These are phyloP conservation scores for Paramyrothecium sp. DNA, from an alignment of 2,329 filamentous ascomycete species.

Conservation along the genomic window DNA sequence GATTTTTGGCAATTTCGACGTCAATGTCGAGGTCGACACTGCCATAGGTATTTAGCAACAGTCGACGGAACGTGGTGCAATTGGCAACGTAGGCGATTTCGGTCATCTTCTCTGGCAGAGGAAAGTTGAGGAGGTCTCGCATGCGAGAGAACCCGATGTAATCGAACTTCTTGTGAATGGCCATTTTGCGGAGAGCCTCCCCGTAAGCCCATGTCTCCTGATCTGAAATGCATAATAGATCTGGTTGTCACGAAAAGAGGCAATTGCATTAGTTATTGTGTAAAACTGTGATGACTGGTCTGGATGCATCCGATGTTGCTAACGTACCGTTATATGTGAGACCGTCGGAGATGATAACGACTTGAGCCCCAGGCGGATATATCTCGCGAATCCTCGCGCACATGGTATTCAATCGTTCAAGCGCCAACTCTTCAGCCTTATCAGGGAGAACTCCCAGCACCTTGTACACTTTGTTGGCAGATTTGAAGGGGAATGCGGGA, in stretches of 20 bases:
- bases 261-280: background rate
- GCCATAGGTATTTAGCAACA: slow-evolving; percentile 20
- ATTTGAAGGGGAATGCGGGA: slow-evolving; percentile 57
- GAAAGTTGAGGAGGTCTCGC: slow-evolving; percentile 40
- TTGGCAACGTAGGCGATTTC: slow-evolving; percentile 38
- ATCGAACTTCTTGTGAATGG: slow-evolving; percentile 30
- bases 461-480: slow-evolving; percentile 47
- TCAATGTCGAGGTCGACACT: slow-evolving; percentile 22
- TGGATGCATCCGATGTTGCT: background rate
- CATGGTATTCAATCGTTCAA: slow-evolving; percentile 22
- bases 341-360: slow-evolving; percentile 50
- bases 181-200: slow-evolving; percentile 38
- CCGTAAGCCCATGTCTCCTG: slow-evolving; percentile 48
- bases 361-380: slow-evolving; percentile 23
- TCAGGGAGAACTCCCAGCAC: slow-evolving; percentile 49
- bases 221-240: slow-evolving; percentile 46
- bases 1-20: slow-evolving; percentile 22
- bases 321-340: slow-evolving; percentile 50
- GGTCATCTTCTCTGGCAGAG: slow-evolving; percentile 33
- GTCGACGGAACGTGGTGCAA: slow-evolving; percentile 24
- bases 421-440: slow-evolving; percentile 46
- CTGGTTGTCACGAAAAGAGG: slow-evolving; percentile 21
- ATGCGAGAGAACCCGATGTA: slow-evolving; percentile 46
- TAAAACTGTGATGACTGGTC: no score
- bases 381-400: slow-evolving; percentile 22